phyloP scores from a whole-genome alignment of 257 asterid species.

The Fraxinus cuspidata region DNA sequence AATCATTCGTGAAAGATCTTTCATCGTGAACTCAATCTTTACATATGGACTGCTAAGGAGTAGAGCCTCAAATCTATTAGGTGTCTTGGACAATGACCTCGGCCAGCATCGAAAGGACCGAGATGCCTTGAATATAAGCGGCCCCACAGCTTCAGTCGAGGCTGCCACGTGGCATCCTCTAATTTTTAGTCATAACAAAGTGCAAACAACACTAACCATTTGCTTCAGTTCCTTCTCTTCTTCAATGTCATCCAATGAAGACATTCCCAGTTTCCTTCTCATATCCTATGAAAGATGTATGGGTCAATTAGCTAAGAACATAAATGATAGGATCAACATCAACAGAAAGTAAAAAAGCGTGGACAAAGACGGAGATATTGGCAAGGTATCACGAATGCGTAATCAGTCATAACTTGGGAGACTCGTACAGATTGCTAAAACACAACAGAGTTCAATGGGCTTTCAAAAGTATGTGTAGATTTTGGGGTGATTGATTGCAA shows the following conservation, averaged over 20 bases:
- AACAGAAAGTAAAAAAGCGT: background rate
- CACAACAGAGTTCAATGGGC: background rate
- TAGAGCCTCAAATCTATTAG: no score
- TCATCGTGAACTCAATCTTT: no score
- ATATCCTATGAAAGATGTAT: slow-evolving; percentile 51
- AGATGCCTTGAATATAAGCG: no score
- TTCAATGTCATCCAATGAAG: slow-evolving; percentile 72
- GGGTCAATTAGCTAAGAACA: background rate
- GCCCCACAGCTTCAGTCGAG: no score
- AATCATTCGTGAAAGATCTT: no score
- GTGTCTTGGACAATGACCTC: no score
- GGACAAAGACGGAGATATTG: background rate
- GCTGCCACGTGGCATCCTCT: no score
- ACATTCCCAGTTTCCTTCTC: slow-evolving; percentile 78
- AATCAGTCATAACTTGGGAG: background rate
- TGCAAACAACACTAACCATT: slow-evolving; percentile 54
- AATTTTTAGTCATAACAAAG: no score
- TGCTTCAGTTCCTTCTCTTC: slow-evolving; percentile 87
- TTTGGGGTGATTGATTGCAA: no score
- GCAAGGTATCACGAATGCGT: background rate
- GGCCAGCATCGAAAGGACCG: no score
- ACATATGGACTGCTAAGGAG: no score
- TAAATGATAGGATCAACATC: background rate
- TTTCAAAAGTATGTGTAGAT: background rate
- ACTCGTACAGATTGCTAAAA: background rate